Evolutionary conservation across 371 early-diverging fungal species (phyloP).

Genomic region (Rhizopus stolonifer): DNA sequence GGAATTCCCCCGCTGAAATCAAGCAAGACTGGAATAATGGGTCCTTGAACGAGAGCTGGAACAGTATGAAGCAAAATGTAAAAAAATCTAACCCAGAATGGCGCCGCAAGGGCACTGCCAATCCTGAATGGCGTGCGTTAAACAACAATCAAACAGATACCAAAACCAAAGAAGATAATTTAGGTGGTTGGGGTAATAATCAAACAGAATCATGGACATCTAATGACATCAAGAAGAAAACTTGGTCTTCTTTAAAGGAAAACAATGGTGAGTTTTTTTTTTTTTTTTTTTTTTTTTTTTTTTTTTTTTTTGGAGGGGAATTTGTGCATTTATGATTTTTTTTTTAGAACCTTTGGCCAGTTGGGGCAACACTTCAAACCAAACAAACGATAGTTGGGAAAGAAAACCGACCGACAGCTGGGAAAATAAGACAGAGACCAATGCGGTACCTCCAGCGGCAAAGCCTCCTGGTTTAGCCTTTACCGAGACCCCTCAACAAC

Average conservation of each 20-base stretch:
- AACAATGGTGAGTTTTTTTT: not conserved
- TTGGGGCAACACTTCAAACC: not conserved
- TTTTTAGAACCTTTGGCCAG: not conserved
- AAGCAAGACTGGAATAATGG: no score
- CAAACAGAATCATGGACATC: not conserved
- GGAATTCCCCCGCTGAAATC: not conserved
- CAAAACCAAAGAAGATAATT: not conserved
- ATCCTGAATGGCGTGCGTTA: not conserved
- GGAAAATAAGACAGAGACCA: not conserved
- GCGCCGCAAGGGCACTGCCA: not conserved
- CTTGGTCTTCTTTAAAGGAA: not conserved
- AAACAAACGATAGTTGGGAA: not conserved
- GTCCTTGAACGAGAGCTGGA: slow-evolving; percentile 1
- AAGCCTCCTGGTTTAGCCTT: slow-evolving; percentile 1
- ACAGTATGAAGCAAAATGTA: not conserved
- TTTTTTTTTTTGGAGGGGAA: no score
- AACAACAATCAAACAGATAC: not conserved
- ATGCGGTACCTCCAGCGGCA: not conserved
- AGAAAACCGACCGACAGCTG: not conserved
- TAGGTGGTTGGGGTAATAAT: not conserved
- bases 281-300: no score
- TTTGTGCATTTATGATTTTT: no score
- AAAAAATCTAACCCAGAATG: not conserved
- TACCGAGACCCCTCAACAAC: no score
- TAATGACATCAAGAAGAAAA: not conserved